Base-by-base conservation (phyloP, 75 land plant genomes). In the Azolla pinnata region DNA sequence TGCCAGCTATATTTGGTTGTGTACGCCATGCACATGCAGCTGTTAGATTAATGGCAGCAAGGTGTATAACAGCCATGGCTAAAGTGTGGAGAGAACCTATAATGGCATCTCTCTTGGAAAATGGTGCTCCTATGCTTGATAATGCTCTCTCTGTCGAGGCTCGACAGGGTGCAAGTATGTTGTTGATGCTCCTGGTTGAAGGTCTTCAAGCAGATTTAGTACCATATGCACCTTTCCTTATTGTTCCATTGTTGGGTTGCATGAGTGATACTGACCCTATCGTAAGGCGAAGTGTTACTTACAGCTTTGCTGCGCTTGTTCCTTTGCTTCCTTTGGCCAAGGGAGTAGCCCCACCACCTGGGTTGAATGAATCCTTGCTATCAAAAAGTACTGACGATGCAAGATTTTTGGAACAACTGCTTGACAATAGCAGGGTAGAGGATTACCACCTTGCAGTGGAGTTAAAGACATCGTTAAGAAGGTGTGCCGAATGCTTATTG, bases 101-200 rank as follows among this genome's bases (percentile, higher is more conserved):
- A 2, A 95, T 95, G 99, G 76, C 67, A 44, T 69, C 74, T 57
- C 79, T 95, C 17, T 64, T 95, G 32, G 80, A 76, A 71, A 86
- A 67, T 19, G 83, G 62, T 30, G 75, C 84, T 24, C 90, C 90
- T 16, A 89, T 95, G 99, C 60, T 95, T 44, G 75, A 76, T 23
- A 85, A 95, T 65, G 56, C 63, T 28, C 23, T 64, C 26, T 86
- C 87, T 33, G 75, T 83, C 30, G 72, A 77, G 71, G 79, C 91
- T 14, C 79, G 99, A 72, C 99, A 95, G 68, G 99, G 99, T 35
- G 90, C 96, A 68, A 97, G 96, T 61, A 86, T 95, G 87, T 88
- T 95, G 61, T 63, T 95, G 20, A 74, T 79, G 54, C 62, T 82
- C 57, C 83, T 95, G 42, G 96, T 95, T 18, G 87, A 89, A 60